Evolutionary conservation across 1,284 basidiomycete genomes (phyloP).

Genomic region (Stygiomarasmius scandens): DNA sequence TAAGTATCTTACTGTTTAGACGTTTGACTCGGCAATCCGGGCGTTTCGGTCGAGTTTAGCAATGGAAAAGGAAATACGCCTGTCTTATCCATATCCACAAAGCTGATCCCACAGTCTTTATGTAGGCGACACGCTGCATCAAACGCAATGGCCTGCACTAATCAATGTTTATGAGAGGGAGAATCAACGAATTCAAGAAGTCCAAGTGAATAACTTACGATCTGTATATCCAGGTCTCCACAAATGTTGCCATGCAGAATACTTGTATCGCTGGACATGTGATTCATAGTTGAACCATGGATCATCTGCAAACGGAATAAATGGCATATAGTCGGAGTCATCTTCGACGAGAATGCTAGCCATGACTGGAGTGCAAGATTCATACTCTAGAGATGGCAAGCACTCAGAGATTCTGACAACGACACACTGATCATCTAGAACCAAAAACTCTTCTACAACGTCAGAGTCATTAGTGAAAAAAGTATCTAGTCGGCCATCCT

Average conservation of each 20-base stretch:
- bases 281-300: conserved; percentile 42
- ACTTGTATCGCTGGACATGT: conserved; percentile 45
- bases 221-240: conserved; percentile 47
- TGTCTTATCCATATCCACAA: conserved; percentile 45
- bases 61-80: conserved; percentile 41
- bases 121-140: conserved; percentile 46
- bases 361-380: conserved; percentile 50
- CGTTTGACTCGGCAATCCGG: not conserved
- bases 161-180: conserved; percentile 5
- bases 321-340: conserved; percentile 55
- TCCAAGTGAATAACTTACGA: conserved; percentile 37
- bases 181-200: conserved; percentile 16
- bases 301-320: conserved; percentile 63
- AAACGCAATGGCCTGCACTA: conserved; percentile 50
- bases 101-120: conserved; percentile 33
- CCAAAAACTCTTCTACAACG: too few species aligned
- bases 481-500: too few species aligned
- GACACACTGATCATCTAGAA: too few species aligned
- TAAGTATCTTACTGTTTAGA: not conserved
- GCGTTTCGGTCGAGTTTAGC: not conserved
- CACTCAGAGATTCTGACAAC: too few species aligned
- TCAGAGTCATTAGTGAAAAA: too few species aligned
- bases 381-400: conserved; percentile 35
- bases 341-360: conserved; percentile 56
- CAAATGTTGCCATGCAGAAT: conserved; percentile 51